Percentiles rank a stretch among this genome's conserved stretches.
Conservation (phyloP, 108 stramenopile species). For the Seminavis robusta region DNA sequence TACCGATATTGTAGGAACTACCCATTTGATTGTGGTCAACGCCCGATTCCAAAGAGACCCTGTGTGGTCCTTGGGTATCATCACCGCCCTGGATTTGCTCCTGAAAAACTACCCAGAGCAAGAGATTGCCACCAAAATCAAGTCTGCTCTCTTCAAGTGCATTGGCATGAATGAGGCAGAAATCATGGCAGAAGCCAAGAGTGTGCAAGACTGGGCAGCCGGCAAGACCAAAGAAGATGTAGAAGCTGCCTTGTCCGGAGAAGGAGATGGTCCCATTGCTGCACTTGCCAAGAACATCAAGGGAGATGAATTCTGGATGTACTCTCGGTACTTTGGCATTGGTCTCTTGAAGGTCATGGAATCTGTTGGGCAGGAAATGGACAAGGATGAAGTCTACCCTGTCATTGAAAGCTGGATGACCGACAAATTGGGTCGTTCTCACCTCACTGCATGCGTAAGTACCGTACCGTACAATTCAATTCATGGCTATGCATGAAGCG, state of each 20-base stretch:
- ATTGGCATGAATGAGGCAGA: constrained; percentile 77
- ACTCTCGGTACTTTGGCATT: constrained; percentile 86
- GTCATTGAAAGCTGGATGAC: constrained; percentile 88
- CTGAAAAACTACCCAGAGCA: constrained; percentile 91
- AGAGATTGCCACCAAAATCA: constrained; percentile 71
- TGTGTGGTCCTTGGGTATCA: constrained; percentile 79
- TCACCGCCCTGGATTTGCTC: constrained; percentile 67
- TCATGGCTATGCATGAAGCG: neutral
- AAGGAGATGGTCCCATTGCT: constrained; percentile 69
- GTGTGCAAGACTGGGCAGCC: constrained; percentile 73
- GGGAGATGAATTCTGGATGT: constrained; percentile 88
- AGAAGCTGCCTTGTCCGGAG: constrained; percentile 72
- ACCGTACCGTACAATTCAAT: constrained; percentile 6
- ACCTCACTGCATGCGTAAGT: constrained; percentile 88
- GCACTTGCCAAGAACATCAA: constrained; percentile 62
- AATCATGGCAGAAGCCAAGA: constrained; percentile 73
- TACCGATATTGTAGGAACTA: constrained; percentile 90
- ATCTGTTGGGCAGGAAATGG: constrained; percentile 72
- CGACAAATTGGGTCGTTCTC: constrained; percentile 69
- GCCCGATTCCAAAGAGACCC: constrained; percentile 87
- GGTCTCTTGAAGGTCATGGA: constrained; percentile 86
- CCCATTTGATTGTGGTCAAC: constrained; percentile 88
- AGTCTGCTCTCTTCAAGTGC: constrained; percentile 73
- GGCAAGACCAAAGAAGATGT: constrained; percentile 89
- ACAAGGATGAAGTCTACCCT: constrained; percentile 87